Conservation (phyloP, 495 filamentous ascomycete species). For the Chlorociboria aeruginascens region DNA sequence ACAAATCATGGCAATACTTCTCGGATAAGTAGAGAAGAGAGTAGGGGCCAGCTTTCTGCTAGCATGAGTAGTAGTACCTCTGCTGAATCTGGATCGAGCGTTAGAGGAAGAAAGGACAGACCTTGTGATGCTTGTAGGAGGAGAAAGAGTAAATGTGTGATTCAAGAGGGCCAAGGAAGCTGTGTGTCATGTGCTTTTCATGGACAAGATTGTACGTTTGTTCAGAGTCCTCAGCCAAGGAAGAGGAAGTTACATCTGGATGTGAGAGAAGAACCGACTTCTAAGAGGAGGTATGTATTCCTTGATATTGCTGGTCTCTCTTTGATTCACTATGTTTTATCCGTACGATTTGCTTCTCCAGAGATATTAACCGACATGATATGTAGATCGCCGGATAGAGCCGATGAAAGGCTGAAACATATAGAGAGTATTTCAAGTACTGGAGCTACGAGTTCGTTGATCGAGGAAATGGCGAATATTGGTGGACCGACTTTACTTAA, state of each 20-base stretch:
- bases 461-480: slow-evolving; percentile 51
- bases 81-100: slow-evolving; percentile 32
- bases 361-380: background rate
- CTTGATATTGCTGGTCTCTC: slow-evolving; percentile 13
- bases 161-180: slow-evolving; percentile 56
- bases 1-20: slow-evolving; percentile 24
- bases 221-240: slow-evolving; percentile 53
- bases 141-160: slow-evolving; percentile 81
- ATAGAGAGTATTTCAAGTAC: slow-evolving; percentile 42
- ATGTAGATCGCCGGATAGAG: slow-evolving; percentile 36
- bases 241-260: slow-evolving; percentile 62
- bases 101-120: slow-evolving; percentile 25
- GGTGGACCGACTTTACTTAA: slow-evolving; percentile 47
- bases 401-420: slow-evolving; percentile 39
- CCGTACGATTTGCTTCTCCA: background rate
- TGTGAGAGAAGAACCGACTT: slow-evolving; percentile 38
- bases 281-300: slow-evolving; percentile 44
- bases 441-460: slow-evolving; percentile 36
- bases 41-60: slow-evolving; percentile 22
- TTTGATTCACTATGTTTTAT: slow-evolving; percentile 15
- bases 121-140: slow-evolving; percentile 59
- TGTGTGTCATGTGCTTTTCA: slow-evolving; percentile 53
- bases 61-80: slow-evolving; percentile 37
- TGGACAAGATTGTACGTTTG: slow-evolving; percentile 50
- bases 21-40: background rate